Conservation (phyloP, 2,329 filamentous ascomycete species). For the Trichoderma atrobrunneum region DNA sequence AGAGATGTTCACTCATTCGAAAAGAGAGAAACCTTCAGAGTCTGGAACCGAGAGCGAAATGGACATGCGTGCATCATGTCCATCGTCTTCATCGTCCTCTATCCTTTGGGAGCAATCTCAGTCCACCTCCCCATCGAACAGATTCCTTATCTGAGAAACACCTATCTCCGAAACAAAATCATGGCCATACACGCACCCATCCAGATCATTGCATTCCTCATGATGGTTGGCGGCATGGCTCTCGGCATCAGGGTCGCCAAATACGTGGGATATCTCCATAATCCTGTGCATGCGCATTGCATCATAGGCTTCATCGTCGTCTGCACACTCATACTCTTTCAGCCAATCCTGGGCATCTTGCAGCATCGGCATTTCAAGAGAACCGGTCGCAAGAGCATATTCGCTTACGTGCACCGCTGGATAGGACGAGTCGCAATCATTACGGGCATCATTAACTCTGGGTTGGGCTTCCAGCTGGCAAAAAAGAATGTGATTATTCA, state of each 20-base stretch:
- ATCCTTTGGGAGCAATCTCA: conserved; percentile 4
- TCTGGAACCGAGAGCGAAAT: conserved; percentile 13
- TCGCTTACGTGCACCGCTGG: conserved; percentile 11
- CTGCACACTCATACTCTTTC: conserved; percentile 6
- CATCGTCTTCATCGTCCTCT: conserved; percentile 15
- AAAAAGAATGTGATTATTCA: conserved; percentile 8
- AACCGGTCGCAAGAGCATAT: conserved; percentile 10
- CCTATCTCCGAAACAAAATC: conserved; percentile 9
- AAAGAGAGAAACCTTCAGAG: not conserved
- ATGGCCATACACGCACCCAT: conserved; percentile 11
- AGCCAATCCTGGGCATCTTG: not conserved
- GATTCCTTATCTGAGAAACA: conserved; percentile 1
- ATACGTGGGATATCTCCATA: not conserved
- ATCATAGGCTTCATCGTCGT: conserved; percentile 3
- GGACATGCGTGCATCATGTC: conserved; percentile 15
- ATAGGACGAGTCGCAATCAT: not conserved
- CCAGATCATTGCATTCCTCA: not conserved
- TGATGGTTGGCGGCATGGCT: conserved; percentile 12
- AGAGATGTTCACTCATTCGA: not conserved
- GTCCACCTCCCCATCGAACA: conserved; percentile 1
- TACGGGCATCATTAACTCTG: not conserved
- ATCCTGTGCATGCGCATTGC: not conserved
- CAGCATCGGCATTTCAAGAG: conserved; percentile 5
- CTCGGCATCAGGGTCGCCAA: conserved; percentile 3
- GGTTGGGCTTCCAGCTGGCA: conserved; percentile 4